Percentiles rank a stretch among this genome's conserved stretches.
phyloP scores from a whole-genome alignment of 345 rosid species.

The Gynandropsis gynandra region DNA sequence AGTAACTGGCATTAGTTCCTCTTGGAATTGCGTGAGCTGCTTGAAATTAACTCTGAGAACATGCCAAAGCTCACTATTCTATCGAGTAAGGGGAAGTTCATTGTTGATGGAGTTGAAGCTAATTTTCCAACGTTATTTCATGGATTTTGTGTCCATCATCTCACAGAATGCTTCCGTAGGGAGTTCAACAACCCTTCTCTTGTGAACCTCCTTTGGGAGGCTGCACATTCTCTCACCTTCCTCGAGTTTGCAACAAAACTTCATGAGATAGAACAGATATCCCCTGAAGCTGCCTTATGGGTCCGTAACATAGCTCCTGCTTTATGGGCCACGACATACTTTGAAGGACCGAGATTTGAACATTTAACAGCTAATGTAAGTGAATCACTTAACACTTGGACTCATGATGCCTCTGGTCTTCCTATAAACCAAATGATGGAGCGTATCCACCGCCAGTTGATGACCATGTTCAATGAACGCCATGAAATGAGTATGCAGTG shows the following conservation, averaged over 20 bases:
- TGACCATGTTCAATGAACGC: slow-evolving; percentile 72
- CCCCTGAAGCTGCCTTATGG: slow-evolving; percentile 75
- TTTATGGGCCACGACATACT: slow-evolving; percentile 78
- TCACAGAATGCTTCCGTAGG: slow-evolving; percentile 52
- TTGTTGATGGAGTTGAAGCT: slow-evolving; percentile 73
- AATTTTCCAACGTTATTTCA: slow-evolving; percentile 84
- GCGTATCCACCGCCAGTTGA: slow-evolving; percentile 63
- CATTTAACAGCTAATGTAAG: slow-evolving; percentile 59
- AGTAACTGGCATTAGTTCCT: slow-evolving; percentile 83
- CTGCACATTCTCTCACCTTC: slow-evolving; percentile 62
- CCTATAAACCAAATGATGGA: slow-evolving; percentile 94
- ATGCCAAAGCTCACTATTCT: slow-evolving; percentile 80
- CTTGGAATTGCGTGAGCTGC: slow-evolving; percentile 65
- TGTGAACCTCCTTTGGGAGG: slow-evolving; percentile 75
- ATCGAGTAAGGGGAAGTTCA: slow-evolving; percentile 60
- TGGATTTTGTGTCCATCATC: slow-evolving; percentile 71
- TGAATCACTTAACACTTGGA: slow-evolving; percentile 58
- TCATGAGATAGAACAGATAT: slow-evolving; percentile 61
- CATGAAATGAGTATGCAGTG: slow-evolving; percentile 66
- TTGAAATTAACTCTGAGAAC: slow-evolving; percentile 67
- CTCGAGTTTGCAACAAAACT: slow-evolving; percentile 58
- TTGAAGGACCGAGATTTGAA: slow-evolving; percentile 77
- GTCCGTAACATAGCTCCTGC: slow-evolving; percentile 60
- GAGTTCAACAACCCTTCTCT: slow-evolving; percentile 70
- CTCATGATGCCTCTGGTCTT: slow-evolving; percentile 64